Evolutionary conservation across 306 rosid species (phyloP), one percentile per base, ranked within the genome.

Genomic region (Dryas alaskensis): DNA sequence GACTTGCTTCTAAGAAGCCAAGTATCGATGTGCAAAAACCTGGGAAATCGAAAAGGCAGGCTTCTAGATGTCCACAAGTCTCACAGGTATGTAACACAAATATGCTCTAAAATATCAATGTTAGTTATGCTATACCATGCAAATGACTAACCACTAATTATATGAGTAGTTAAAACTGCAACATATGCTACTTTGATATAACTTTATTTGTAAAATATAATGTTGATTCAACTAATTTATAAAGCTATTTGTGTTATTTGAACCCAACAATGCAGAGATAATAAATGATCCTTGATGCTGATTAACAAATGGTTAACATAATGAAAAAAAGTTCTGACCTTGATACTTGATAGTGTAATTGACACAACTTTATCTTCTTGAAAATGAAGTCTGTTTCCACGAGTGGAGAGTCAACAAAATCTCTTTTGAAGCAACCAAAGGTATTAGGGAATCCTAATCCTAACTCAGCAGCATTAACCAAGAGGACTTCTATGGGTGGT

Each of bases 401-500:
- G 44, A 83, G 87, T 79, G 74, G 86, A 75, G 91, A 80, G 39
- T 43, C 80, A 67, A 70, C 58, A 10, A 79, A 81, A 60, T 75
- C 87, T 65, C 69, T 85, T 80, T 64, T 77, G 71, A 87, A 85
- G 84, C 92, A 61, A 61, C 78, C 89, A 14, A 95, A 84, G 87
- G 73, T 75, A 75, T 78, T 48, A 22, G 81, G 70, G 66, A 92
- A 82, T 83, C 82, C 84, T 66, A 82, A 60, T 77, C 75, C 90
- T n/a, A 81, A 76, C 87, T 76, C 92, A 78, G 64, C 84, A 52
- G 39, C 81, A 58, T 73, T 83, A 43, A 78, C 84, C 74, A 92
- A 89, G 83, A 95, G 92, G 84, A 89, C 83, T 58, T 92, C 95
- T 12, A 59, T 87, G 22, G 86, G 94, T 47, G 80, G 75, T 70